Conservation (phyloP, 1,284 basidiomycete species). For the Taiwanofungus camphoratus region DNA sequence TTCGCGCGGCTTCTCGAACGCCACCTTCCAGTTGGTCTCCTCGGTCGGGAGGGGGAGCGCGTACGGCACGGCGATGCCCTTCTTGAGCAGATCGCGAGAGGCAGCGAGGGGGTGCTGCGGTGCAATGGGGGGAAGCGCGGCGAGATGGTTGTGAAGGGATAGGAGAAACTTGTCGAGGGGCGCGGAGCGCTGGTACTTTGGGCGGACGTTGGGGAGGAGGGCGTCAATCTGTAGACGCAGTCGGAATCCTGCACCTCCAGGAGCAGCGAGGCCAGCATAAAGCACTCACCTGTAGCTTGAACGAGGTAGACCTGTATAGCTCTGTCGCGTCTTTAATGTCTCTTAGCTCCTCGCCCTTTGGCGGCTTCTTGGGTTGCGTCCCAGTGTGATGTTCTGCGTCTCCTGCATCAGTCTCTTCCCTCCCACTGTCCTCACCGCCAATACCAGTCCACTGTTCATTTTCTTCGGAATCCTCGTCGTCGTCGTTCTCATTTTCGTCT, state of each 20-base stretch:
- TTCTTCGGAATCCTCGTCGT: conserved; percentile 9
- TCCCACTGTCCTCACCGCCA: conserved; percentile 1
- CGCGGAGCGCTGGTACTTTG: conserved; percentile 50
- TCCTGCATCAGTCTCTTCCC: conserved; percentile 4
- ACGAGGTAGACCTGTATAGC: conserved; percentile 77
- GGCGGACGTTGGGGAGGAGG: conserved; percentile 73
- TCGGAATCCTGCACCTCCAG: not conserved
- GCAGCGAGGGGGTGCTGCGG: conserved; percentile 65
- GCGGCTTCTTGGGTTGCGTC: conserved; percentile 40
- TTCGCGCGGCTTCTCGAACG: conserved; percentile 62
- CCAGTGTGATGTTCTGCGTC: conserved; percentile 6
- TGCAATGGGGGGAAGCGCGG: conserved; percentile 47
- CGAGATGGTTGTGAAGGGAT: conserved; percentile 54
- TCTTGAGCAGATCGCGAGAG: conserved; percentile 44
- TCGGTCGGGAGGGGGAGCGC: conserved; percentile 58
- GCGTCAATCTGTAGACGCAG: conserved; percentile 60
- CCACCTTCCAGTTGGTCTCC: conserved; percentile 73
- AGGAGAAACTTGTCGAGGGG: conserved; percentile 63
- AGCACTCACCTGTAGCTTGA: conserved; percentile 71
- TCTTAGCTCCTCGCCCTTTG: conserved; percentile 70
- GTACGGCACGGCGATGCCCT: conserved; percentile 56
- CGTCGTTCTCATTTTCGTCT: not conserved
- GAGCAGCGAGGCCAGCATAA: not conserved
- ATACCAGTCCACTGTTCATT: conserved; percentile 22
- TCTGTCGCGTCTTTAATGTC: conserved; percentile 73